These are phyloP conservation scores for Candida silvicultrix DNA, from an alignment of 805 yeast species.

Conservation along the genomic window DNA sequence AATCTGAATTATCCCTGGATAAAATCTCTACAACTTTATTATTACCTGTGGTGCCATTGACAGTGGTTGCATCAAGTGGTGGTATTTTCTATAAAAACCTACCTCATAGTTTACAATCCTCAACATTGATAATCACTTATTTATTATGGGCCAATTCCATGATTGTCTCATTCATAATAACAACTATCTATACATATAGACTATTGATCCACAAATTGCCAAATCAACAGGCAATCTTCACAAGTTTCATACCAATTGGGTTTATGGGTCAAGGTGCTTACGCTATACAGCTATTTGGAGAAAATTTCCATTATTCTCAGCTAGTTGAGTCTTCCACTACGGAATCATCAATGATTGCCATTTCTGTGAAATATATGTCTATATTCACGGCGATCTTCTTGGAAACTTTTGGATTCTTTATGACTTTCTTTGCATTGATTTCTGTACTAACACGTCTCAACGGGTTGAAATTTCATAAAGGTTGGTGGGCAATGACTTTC, in stretches of 20 bases:
- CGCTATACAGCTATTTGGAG: constrained; percentile 53
- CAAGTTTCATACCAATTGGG: constrained; percentile 77
- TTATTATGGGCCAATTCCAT: constrained; percentile 70
- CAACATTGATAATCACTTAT: constrained; percentile 47
- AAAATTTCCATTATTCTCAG: constrained; percentile 27
- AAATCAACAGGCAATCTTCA: constrained; percentile 43
- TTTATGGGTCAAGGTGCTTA: constrained; percentile 82
- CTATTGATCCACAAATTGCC: constrained; percentile 56
- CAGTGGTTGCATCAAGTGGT: constrained; percentile 73
- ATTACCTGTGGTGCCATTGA: constrained; percentile 73
- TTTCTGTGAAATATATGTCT: constrained; percentile 28
- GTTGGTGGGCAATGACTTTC: constrained; percentile 85
- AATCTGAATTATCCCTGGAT: not conserved
- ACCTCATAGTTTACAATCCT: constrained; percentile 38
- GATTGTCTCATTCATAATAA: constrained; percentile 47
- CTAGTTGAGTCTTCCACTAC: constrained; percentile 8
- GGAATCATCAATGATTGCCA: constrained; percentile 19
- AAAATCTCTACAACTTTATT: constrained; percentile 50
- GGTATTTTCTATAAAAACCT: constrained; percentile 41
- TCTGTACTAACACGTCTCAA: constrained; percentile 27
- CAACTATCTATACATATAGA: constrained; percentile 55
- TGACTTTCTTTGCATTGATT: constrained; percentile 38
- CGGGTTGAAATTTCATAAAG: constrained; percentile 35
- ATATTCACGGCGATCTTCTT: constrained; percentile 37
- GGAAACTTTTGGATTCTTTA: constrained; percentile 52